A percentile compares a stretch with the other conserved stretches of the same genome.
These are phyloP conservation scores for Hericium alpestre DNA, from an alignment of 768 basidiomycete species.

Conservation along the genomic window DNA sequence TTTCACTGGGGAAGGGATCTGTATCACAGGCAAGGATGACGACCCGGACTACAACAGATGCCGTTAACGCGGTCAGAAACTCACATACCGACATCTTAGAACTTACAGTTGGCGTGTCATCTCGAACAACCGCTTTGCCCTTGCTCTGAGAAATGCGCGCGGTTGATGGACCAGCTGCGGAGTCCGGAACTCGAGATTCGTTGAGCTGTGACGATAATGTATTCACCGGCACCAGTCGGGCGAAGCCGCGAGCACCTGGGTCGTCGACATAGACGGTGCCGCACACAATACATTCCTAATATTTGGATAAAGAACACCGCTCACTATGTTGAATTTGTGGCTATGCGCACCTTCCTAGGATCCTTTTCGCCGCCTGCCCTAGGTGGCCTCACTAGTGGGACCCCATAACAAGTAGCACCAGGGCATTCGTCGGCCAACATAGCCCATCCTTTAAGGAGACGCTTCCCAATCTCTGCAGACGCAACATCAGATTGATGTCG, in stretches of 20 bases:
- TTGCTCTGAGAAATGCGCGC: background rate
- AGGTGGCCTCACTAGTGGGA: constrained; percentile 77
- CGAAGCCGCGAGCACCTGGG: constrained; percentile 2
- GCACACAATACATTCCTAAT: constrained; percentile 14
- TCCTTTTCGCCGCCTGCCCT: constrained; percentile 49
- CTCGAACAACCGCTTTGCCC: background rate
- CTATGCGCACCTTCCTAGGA: constrained; percentile 47
- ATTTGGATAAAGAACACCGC: background rate
- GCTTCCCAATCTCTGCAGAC: constrained; percentile 68
- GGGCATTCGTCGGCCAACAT: constrained; percentile 86
- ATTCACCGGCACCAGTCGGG: constrained; percentile 1
- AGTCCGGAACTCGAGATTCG: background rate
- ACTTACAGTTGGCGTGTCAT: background rate
- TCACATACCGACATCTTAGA: background rate
- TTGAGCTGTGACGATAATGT: background rate
- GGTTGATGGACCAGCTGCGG: background rate
- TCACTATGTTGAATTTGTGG: background rate
- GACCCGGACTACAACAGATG: background rate
- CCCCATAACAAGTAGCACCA: constrained; percentile 56
- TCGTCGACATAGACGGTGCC: constrained; percentile 10
- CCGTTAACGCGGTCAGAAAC: too few species aligned
- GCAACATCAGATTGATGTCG: constrained; percentile 76
- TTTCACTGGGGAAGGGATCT: background rate
- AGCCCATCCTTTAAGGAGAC: constrained; percentile 74
- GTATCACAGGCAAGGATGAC: background rate